A percentile compares a stretch with the other conserved stretches of the same genome.
phyloP scores from a whole-genome alignment of 768 basidiomycete genomes.

The Amylocystis lapponica region DNA sequence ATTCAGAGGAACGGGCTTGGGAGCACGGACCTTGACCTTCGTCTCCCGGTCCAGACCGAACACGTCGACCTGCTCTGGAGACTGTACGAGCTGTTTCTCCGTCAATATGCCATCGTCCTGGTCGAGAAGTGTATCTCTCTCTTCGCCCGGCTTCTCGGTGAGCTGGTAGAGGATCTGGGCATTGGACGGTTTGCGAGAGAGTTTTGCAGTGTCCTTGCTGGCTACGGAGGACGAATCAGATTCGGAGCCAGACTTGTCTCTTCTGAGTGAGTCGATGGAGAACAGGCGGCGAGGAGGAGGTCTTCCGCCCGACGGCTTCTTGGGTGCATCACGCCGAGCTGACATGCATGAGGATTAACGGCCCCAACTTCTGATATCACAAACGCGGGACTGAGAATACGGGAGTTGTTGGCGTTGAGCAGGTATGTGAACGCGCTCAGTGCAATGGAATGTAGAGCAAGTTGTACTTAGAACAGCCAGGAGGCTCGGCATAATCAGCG shows the following conservation, averaged over 20 bases:
- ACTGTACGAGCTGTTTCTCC: conserved; percentile 17
- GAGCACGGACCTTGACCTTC: not conserved
- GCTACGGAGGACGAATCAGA: conserved; percentile 7
- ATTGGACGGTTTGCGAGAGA: conserved; percentile 6
- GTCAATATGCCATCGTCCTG: conserved; percentile 11
- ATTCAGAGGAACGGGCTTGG: conserved; percentile 11
- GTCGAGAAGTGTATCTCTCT: not conserved
- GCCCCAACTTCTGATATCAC: no score
- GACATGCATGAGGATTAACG: no score
- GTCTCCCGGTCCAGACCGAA: not conserved
- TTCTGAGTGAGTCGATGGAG: conserved; percentile 21
- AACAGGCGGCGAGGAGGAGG: conserved; percentile 20
- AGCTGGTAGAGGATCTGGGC: conserved; percentile 8
- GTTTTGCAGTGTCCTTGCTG: conserved; percentile 1
- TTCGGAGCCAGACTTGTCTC: conserved; percentile 13
- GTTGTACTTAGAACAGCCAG: no score
- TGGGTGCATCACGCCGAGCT: no score
- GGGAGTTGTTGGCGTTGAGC: no score
- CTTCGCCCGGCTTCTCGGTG: conserved; percentile 15
- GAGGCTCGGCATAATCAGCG: no score
- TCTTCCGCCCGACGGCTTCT: conserved; percentile 18
- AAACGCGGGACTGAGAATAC: no score
- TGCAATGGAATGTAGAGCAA: no score
- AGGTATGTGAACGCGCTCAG: no score
- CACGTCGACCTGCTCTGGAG: conserved; percentile 12